These are phyloP conservation scores for Phytophthora uliginosa DNA, from an alignment of 352 stramenopile species.

Conservation along the genomic window DNA sequence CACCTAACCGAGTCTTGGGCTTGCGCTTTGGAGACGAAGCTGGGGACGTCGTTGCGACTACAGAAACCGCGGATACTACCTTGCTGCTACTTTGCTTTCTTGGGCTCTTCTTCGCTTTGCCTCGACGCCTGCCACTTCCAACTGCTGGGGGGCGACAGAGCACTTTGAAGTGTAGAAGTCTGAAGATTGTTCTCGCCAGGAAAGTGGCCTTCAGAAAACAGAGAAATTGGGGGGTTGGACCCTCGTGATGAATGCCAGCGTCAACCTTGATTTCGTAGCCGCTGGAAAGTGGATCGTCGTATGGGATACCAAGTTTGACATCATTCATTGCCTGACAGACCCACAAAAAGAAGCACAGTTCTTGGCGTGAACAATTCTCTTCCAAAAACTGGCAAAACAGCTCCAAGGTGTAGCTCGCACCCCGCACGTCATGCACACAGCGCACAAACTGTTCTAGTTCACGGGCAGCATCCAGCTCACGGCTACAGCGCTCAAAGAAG, in stretches of 20 bases:
- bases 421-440: constrained; percentile 42
- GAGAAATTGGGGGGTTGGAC: constrained; percentile 30
- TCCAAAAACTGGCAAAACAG: constrained; percentile 77
- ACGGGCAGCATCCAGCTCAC: constrained; percentile 39
- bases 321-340: constrained; percentile 59
- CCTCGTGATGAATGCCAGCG: not conserved
- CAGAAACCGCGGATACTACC: not conserved
- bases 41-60: constrained; percentile 10
- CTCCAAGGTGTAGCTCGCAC: constrained; percentile 44
- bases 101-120: constrained; percentile 25
- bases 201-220: constrained; percentile 69
- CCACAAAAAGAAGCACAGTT: constrained; percentile 70
- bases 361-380: constrained; percentile 37
- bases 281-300: constrained; percentile 34
- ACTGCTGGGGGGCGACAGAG: constrained; percentile 19
- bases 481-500: constrained; percentile 59
- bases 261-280: not conserved
- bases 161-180: constrained; percentile 53
- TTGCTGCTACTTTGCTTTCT: constrained; percentile 18
- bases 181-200: constrained; percentile 58
- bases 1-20: constrained; percentile 34
- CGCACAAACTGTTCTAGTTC: constrained; percentile 52
- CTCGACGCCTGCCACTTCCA: constrained; percentile 11
- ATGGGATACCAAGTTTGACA: constrained; percentile 57
- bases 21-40: constrained; percentile 38